These are phyloP conservation scores for Talaromyces trachyspermus DNA, from an alignment of 495 filamentous ascomycete genomes.

Conservation along the genomic window DNA sequence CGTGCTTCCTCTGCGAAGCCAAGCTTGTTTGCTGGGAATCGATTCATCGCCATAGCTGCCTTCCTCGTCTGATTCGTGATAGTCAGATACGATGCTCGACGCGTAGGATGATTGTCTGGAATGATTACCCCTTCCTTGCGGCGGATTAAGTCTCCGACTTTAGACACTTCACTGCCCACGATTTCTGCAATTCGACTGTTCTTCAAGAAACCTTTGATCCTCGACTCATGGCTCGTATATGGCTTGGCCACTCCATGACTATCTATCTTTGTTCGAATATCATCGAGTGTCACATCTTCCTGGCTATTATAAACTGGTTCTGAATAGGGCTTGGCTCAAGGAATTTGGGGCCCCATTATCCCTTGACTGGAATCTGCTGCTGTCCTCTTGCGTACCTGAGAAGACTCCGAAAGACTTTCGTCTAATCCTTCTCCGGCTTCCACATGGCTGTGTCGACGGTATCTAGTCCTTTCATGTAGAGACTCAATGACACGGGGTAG, in stretches of 20 bases:
- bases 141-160: slow-evolving; percentile 48
- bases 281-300: slow-evolving; percentile 18
- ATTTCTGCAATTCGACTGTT: slow-evolving; percentile 45
- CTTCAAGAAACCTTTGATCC: slow-evolving; percentile 48
- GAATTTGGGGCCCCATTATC: slow-evolving; percentile 7
- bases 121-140: slow-evolving; percentile 37
- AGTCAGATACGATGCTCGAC: slow-evolving; percentile 31
- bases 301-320: slow-evolving; percentile 20
- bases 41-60: slow-evolving; percentile 26
- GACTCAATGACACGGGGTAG: slow-evolving; percentile 37
- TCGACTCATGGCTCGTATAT: slow-evolving; percentile 25
- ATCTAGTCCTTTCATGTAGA: slow-evolving; percentile 38
- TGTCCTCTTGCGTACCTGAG: slow-evolving; percentile 13
- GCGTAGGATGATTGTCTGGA: slow-evolving; percentile 35
- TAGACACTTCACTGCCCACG: slow-evolving; percentile 50
- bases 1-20: slow-evolving; percentile 25
- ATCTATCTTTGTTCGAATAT: slow-evolving; percentile 15
- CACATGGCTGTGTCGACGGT: slow-evolving; percentile 22
- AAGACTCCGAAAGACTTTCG: slow-evolving; percentile 17
- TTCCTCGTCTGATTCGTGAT: slow-evolving; percentile 37
- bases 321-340: slow-evolving; percentile 28
- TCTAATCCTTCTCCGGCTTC: slow-evolving; percentile 16
- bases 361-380: not conserved
- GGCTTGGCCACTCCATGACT: slow-evolving; percentile 20
- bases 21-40: slow-evolving; percentile 19